Evolutionary conservation across 2,329 filamentous ascomycete genomes (phyloP), one percentile per base, ranked within the genome.

Genomic region (Penicillium corylophilum): DNA sequence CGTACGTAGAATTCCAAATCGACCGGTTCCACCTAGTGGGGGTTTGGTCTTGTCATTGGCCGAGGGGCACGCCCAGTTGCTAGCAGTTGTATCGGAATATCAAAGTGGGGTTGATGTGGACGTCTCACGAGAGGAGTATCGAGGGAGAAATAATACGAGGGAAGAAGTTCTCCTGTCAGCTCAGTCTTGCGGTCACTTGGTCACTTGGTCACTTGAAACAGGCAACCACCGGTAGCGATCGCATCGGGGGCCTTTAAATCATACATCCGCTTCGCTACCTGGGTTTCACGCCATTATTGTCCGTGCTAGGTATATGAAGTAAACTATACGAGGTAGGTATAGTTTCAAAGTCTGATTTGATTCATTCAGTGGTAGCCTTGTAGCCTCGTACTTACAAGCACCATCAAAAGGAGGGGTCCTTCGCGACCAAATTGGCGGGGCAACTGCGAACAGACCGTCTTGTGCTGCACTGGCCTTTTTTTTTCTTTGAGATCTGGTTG

Each of bases 1-100:
- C 35, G 18, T 38, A 20, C 55, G 23, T 48, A 28, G 18, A 53
- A 58, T 58, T 58, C 55, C 55, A 58, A 58, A 58, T 58, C 31
- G 33, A 6, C 35, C 40, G 39, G 35, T 16, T 56, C 55, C 55
- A 56, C 55, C 35, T 42, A 12, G 39, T 47, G 35, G 39, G 12
- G 26, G n/a, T n/a, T n/a, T 20, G 20, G n/a, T 0, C 15, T n/a
- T 15, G 5, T 57, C 18, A 57, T 57, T 57, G 53, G 55, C 20
- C 2, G 39, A n/a, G n/a, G 23, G n/a, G 31, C 39, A 40, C 20
- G 46, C 13, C 39, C 18, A 16, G 9, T 7, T 24, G 3, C 4
- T 43, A 29, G 8, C 12, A n/a, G 5, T 22, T 22, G 35, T 20
- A 5, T 38, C 35, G 12, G 35, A 38, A 16, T 36, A 18, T 36